Conservation (phyloP, 352 stramenopile genomes). For the Globisporangium spiculum region DNA sequence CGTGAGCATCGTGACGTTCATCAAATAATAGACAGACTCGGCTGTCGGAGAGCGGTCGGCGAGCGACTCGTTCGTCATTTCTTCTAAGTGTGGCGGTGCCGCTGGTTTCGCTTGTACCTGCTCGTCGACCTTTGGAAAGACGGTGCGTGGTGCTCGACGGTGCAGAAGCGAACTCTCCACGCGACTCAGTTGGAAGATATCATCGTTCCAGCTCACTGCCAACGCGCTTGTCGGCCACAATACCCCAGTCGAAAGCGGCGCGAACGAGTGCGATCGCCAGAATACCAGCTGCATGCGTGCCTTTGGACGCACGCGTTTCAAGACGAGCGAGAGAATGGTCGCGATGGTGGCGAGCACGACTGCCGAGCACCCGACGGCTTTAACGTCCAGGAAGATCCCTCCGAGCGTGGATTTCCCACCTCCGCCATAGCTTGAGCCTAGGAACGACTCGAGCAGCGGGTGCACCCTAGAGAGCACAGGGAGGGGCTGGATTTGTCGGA, state of each 20-base stretch:
- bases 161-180: background rate
- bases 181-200: constrained; percentile 6
- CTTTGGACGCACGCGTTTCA: background rate
- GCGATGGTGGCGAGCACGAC: background rate
- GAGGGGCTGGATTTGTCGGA: background rate
- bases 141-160: background rate
- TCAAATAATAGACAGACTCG: constrained; percentile 19
- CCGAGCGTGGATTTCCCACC: background rate
- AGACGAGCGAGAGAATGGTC: background rate
- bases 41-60: constrained; percentile 7
- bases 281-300: constrained; percentile 5
- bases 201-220: constrained; percentile 16
- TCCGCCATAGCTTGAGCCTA: background rate
- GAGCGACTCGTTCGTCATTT: background rate
- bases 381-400: constrained; percentile 14
- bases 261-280: constrained; percentile 10
- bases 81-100: too few species aligned
- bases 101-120: too few species aligned
- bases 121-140: too few species aligned
- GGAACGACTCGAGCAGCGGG: constrained; percentile 8
- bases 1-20: constrained; percentile 28
- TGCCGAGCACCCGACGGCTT: constrained; percentile 3
- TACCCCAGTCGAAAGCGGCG: background rate
- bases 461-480: background rate
- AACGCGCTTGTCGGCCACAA: constrained; percentile 2